Percentiles rank a stretch among this genome's conserved stretches.
Evolutionary conservation across 257 asterid species (phyloP).

Genomic region (Nicotiana benthamiana): DNA sequence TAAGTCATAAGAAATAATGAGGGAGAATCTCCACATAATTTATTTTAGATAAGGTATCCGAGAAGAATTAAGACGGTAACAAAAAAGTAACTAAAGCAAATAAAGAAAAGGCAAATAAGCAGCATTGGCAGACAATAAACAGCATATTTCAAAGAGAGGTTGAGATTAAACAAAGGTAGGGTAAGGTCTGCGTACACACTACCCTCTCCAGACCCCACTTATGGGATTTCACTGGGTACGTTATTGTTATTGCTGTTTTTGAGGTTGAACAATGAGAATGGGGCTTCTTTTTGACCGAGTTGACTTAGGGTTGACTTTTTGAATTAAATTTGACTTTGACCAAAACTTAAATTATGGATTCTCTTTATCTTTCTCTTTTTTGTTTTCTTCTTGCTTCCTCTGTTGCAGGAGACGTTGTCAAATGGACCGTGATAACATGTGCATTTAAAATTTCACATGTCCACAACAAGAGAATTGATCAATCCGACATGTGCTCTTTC

Average conservation of each 20-base stretch:
- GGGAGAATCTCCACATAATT: constrained; percentile 1
- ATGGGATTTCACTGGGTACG: no score
- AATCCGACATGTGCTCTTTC: neutral
- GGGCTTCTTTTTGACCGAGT: neutral
- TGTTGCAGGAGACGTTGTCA: neutral
- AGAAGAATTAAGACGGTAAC: neutral
- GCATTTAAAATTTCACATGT: neutral
- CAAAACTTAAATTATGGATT: neutral
- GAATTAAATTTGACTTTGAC: no score
- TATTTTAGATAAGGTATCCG: no score
- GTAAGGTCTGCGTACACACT: no score
- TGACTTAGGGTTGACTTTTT: no score
- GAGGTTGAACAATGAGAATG: neutral
- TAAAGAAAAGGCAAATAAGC: neutral
- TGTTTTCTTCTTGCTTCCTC: neutral
- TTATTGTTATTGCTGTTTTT: neutral
- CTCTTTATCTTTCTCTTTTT: neutral
- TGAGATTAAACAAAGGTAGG: neutral
- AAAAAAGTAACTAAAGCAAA: constrained; percentile 1
- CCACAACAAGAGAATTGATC: neutral
- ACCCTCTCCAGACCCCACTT: no score
- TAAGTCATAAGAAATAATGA: constrained; percentile 4
- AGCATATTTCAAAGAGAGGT: neutral
- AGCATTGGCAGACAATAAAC: neutral
- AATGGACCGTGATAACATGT: neutral